Base-by-base conservation (phyloP, 1,284 basidiomycete species). In the Schizopora paradoxa region DNA sequence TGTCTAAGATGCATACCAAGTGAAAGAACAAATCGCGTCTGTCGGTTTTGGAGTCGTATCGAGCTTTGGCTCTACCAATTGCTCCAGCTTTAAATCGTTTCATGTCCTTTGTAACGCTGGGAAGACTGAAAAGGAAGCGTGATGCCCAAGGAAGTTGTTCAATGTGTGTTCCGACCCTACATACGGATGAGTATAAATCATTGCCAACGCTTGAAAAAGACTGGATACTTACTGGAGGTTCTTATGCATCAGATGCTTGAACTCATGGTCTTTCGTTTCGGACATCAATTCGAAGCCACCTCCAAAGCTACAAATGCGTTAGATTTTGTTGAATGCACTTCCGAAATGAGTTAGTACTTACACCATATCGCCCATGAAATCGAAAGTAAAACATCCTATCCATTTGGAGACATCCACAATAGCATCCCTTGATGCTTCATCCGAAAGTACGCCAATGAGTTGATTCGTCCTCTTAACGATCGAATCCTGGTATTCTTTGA, bases 281-380 rank as follows among this genome's bases (percentile, higher is more conserved):
- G 52, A 49, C 56, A 63, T 60, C n/a, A 63, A 42, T 36, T 61
- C 56, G 14, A 58, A 56, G n/a, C 58, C 60, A 34, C 55, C 51
- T 14, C 59, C 59, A 45, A 65, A 66, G 23, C 63, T 65, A 40
- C 23, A 26, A 25, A 7, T 7, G 11, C 5, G 35, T 45, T n/a
- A 7, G 13, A 21, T 36, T 22, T 35, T 25, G 6, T 11, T 41
- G 10, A 41, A 27, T 22, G 14, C 22, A n/a, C 19, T 19, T 40
- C 18, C 16, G 8, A 25, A 6, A 27, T 28, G 3, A 22, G 5
- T 11, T 6, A 33, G 26, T 4, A 52, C 52, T 33, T 18, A 62
- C 63, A 56, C 62, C 56, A 69, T 62, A 51, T 65, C 65, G 27
- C 64, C 62, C 64, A 67, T 67, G 43, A 68, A 61, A 47, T 70